Conservation (phyloP, 768 basidiomycete species). For the Mycena chlorophos region DNA sequence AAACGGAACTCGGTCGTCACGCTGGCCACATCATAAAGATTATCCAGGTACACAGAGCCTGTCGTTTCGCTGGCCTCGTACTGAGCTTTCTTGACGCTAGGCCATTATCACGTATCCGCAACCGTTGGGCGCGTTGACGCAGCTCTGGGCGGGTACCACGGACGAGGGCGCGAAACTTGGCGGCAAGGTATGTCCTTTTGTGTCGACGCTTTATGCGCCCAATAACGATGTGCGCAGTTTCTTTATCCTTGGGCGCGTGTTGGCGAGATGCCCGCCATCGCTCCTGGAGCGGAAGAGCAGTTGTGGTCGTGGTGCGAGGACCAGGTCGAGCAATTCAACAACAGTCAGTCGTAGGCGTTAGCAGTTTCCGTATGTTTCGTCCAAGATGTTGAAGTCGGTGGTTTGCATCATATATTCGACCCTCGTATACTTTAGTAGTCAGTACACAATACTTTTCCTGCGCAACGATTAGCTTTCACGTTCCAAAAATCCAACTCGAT, state of each 20-base stretch:
- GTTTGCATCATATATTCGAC: too few relatives aligned
- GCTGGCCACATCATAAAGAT: too few relatives aligned
- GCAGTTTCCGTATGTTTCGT: too few relatives aligned
- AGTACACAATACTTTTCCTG: too few relatives aligned
- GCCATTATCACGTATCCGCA: slow-evolving; percentile 26
- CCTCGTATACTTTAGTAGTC: too few relatives aligned
- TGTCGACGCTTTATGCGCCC: neutral
- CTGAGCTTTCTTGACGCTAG: slow-evolving; percentile 1
- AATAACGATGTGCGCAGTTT: slow-evolving; percentile 35
- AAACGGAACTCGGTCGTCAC: neutral
- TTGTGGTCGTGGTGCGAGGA: slow-evolving; percentile 47
- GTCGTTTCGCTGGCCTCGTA: neutral
- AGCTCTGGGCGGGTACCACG: slow-evolving; percentile 50
- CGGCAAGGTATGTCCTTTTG: slow-evolving; percentile 41
- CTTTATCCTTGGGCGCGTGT: slow-evolving; percentile 46
- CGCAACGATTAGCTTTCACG: too few relatives aligned
- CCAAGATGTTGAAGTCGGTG: too few relatives aligned
- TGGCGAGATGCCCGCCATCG: slow-evolving; percentile 26
- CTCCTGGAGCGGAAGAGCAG: slow-evolving; percentile 33
- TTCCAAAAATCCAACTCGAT: too few relatives aligned
- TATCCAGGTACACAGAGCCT: neutral
- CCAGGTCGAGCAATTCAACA: slow-evolving; percentile 30
- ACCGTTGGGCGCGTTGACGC: slow-evolving; percentile 47
- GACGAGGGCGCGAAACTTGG: slow-evolving; percentile 40
- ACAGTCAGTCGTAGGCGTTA: too few relatives aligned